Conservation (phyloP, 345 rosid genomes). For the Citrus cavaleriei region DNA sequence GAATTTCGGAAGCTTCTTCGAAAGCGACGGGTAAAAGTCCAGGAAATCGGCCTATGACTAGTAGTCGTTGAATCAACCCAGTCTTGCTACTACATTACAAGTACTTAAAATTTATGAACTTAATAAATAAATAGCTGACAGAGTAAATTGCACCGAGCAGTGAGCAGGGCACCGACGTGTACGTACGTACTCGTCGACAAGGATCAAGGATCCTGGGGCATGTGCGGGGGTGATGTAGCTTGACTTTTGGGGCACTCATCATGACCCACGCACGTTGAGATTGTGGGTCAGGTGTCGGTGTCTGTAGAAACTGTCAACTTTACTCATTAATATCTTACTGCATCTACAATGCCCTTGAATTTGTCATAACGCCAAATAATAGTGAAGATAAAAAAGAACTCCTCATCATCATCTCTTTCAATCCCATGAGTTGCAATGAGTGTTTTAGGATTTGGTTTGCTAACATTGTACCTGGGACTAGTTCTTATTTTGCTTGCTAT, state of each 20-base stretch:
- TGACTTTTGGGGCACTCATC: constrained; percentile 4
- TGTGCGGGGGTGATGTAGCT: neutral
- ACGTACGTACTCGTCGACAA: neutral
- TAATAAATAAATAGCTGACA: no score
- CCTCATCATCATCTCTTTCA: neutral
- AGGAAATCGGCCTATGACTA: neutral
- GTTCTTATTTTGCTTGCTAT: neutral
- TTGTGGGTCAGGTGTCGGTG: constrained; percentile 17
- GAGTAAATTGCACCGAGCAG: no score
- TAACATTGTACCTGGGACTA: neutral
- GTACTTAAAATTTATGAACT: no score
- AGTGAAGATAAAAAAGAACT: neutral
- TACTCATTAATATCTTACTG: neutral
- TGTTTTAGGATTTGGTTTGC: neutral
- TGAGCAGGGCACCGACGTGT: neutral
- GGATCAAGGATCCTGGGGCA: neutral
- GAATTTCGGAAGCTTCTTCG: neutral
- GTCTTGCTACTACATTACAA: neutral
- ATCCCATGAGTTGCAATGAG: neutral
- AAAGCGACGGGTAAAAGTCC: neutral
- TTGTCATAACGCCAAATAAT: neutral
- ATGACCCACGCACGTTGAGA: constrained; percentile 4
- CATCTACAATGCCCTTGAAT: no score
- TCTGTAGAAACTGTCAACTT: neutral
- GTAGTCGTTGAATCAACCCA: neutral